Conservation (phyloP, 208 protist genomes). For the Trypanosoma scelopori region DNA sequence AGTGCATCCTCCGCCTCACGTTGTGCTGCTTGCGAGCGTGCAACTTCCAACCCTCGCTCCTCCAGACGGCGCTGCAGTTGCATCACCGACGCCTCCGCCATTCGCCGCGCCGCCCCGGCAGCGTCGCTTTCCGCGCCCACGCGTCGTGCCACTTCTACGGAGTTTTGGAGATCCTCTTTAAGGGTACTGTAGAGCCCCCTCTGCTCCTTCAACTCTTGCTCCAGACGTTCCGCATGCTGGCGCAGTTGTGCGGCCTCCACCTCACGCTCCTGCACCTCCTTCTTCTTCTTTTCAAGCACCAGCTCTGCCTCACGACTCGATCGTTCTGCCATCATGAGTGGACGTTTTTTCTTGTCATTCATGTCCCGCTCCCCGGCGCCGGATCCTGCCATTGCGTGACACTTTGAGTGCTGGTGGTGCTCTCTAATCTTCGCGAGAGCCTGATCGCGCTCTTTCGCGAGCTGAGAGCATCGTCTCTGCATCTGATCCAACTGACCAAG, state of each 20-base stretch:
- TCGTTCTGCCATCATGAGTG: too few relatives aligned
- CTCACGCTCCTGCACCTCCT: neutral
- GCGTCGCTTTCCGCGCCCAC: conserved; percentile 16
- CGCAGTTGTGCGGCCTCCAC: neutral
- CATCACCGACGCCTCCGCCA: conserved; percentile 8
- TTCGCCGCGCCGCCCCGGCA: conserved; percentile 19
- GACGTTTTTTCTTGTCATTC: too few relatives aligned
- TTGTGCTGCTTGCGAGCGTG: conserved; percentile 17
- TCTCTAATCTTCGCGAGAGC: conserved; percentile 1
- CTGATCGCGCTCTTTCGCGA: conserved; percentile 56
- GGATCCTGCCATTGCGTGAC: neutral
- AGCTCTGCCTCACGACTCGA: neutral
- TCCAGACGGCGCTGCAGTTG: neutral
- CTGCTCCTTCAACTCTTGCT: conserved; percentile 18
- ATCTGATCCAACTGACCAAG: conserved; percentile 63
- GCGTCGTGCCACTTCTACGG: conserved; percentile 5
- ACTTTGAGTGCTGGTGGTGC: conserved; percentile 1
- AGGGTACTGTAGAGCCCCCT: conserved; percentile 22
- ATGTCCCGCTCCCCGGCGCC: neutral
- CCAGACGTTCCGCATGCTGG: neutral
- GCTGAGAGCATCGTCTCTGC: conserved; percentile 44
- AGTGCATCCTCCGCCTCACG: conserved; percentile 4
- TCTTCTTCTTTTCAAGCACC: neutral
- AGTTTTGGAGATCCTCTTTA: conserved; percentile 7
- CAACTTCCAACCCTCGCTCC: conserved; percentile 12